Evolutionary conservation across 176 grass and related monocot genomes (phyloP).

Genomic region (Areca catechu): DNA sequence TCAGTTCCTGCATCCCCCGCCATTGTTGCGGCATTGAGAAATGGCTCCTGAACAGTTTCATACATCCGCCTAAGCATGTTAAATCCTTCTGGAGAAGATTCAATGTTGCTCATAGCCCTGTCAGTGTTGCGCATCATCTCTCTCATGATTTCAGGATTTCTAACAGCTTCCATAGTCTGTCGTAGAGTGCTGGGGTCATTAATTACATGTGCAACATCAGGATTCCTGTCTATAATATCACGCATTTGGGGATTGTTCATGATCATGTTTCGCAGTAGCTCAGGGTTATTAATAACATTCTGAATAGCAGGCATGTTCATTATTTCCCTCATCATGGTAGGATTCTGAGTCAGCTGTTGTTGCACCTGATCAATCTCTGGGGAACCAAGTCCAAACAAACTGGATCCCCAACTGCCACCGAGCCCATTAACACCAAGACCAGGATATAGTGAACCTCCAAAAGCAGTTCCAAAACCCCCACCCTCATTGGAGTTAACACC

Average conservation of each 20-base stretch:
- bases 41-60: too few species aligned
- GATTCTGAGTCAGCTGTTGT: conserved; percentile 93
- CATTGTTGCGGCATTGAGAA: too few species aligned
- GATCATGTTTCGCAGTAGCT: conserved; percentile 87
- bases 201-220: conserved; percentile 91
- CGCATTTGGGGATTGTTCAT: conserved; percentile 99
- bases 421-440: conserved; percentile 50
- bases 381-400: conserved; percentile 47
- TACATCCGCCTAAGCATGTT: too few species aligned
- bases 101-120: too few species aligned
- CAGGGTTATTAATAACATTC: conserved; percentile 90
- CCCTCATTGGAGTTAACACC: too few species aligned
- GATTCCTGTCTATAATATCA: conserved; percentile 86
- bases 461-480: conserved; percentile 15
- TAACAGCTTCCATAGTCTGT: conserved; percentile 72
- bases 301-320: conserved; percentile 95
- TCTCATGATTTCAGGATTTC: too few species aligned
- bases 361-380: conserved; percentile 83
- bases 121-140: too few species aligned
- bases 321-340: conserved; percentile 90
- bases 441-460: conserved; percentile 42
- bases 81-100: too few species aligned
- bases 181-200: conserved; percentile 89
- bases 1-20: too few species aligned
- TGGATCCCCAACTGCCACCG: conserved; percentile 26